These are phyloP conservation scores for Quercus robur DNA, from an alignment of 306 rosid species.

Conservation along the genomic window DNA sequence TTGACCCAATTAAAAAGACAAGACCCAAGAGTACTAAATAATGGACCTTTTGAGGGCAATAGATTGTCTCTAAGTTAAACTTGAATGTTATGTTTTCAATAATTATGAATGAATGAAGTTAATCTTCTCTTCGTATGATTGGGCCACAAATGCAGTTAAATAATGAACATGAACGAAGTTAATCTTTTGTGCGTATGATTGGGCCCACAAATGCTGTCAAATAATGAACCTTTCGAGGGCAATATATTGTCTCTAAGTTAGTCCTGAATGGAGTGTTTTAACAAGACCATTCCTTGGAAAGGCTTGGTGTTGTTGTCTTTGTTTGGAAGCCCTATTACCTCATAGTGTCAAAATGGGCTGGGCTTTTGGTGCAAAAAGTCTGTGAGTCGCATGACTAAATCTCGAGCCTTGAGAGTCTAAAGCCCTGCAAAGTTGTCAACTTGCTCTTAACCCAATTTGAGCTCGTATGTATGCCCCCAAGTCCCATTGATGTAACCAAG, in stretches of 20 bases:
- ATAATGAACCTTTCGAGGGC: not conserved
- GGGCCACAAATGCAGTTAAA: too few species aligned
- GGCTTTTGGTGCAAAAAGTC: slow-evolving; percentile 39
- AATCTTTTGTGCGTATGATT: not conserved
- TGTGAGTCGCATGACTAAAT: slow-evolving; percentile 50
- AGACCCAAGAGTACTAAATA: too few species aligned
- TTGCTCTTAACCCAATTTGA: slow-evolving; percentile 68
- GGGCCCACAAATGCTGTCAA: not conserved
- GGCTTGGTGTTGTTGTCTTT: not conserved
- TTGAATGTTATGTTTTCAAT: not conserved
- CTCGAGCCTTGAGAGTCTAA: slow-evolving; percentile 53
- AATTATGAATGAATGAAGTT: not conserved
- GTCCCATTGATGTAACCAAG: slow-evolving; percentile 48
- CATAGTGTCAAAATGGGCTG: slow-evolving; percentile 61
- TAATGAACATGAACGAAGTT: too few species aligned
- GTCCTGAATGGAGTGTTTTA: not conserved
- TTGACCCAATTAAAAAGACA: too few species aligned
- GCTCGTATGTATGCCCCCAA: slow-evolving; percentile 66
- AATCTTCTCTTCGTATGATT: not conserved
- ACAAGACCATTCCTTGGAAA: not conserved
- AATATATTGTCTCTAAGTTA: not conserved
- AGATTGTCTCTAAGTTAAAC: too few species aligned
- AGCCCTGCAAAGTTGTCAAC: slow-evolving; percentile 76
- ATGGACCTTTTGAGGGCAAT: too few species aligned
- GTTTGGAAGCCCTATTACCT: not conserved